Evolutionary conservation across 768 basidiomycete genomes (phyloP), one percentile per base, ranked within the genome.

Genomic region (Rhodotorula taiwanensis): DNA sequence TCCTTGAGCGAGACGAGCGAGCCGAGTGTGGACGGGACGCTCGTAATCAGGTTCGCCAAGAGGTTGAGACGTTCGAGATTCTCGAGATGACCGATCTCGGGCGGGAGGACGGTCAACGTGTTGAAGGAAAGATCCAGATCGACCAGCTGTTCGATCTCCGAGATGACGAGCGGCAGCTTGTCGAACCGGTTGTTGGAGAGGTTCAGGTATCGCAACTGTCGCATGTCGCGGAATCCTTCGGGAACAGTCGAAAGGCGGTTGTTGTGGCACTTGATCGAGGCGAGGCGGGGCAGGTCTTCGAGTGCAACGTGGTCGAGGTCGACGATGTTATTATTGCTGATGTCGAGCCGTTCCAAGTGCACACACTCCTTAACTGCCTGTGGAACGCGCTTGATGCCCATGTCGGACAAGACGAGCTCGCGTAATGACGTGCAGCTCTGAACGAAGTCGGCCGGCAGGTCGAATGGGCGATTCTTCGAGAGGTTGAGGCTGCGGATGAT

Each of bases 111-210:
- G 0, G 82, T 80, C 61, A 98, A 84, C 75, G 81, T 83, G 78
- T 99, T 99, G 80, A 97, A 97, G 0, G 95, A 98, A 43, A 95
- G 80, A 72, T 98, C 93, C 25, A 99, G 83, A 70, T 93, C 89
- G 42, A 81, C 78, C 25, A 99, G 82, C n/a, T 78, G 81, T 8
- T 79, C 76, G 72, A 98, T 82, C 64, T 85, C 79, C 74, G 82
- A 84, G 31, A 99, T 81, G 41, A 87, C 87, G 0, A 78, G 68
- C 0, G 94, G 94, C 54, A 98, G 80, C 11, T 72, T 73, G 33
- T 81, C 81, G 75, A 97, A 91, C 74, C 90, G 89, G 80, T 98
- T 99, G 76, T 97, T 97, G 57, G 92, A 94, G 61, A 98, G 86
- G 76, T 95, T 94, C 67, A 98, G 81, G 30, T 83, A 83, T 52